These are phyloP conservation scores for Cladosporium colombiae DNA, from an alignment of 2,329 filamentous ascomycete species.

Conservation along the genomic window DNA sequence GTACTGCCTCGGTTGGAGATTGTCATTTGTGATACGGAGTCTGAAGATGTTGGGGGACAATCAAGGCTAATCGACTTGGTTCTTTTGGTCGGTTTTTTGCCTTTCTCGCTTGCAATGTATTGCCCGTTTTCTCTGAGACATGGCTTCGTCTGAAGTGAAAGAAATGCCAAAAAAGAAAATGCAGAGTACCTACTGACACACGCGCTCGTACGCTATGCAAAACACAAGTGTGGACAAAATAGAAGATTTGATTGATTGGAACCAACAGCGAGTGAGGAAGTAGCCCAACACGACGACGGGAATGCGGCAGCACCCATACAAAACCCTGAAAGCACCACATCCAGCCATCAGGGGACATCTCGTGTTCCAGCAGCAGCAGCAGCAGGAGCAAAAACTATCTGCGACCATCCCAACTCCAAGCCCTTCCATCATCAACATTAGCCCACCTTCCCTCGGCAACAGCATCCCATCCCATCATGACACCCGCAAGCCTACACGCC, in stretches of 20 bases:
- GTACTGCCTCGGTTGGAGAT: too few relatives aligned
- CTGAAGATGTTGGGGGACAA: too few relatives aligned
- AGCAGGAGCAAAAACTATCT: background rate
- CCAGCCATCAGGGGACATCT: background rate
- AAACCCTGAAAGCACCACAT: background rate
- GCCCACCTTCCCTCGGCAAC: conserved; percentile 65
- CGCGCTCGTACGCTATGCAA: background rate
- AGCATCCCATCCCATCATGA: conserved; percentile 84
- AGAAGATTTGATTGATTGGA: background rate
- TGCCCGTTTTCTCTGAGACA: background rate
- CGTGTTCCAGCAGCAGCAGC: background rate
- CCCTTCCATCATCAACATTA: conserved; percentile 70
- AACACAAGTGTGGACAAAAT: background rate
- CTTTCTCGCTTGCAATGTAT: too few relatives aligned
- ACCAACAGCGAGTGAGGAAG: background rate
- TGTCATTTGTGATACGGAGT: too few relatives aligned
- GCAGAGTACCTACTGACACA: too few relatives aligned
- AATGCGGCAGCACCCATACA: background rate
- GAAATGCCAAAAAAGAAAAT: too few relatives aligned
- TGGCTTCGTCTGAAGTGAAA: background rate
- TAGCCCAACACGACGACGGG: background rate
- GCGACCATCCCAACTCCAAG: conserved; percentile 38
- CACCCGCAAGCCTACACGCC: conserved; percentile 70
- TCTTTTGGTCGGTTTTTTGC: too few relatives aligned
- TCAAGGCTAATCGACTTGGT: too few relatives aligned